Evolutionary conservation across 2,329 filamentous ascomycete genomes (phyloP), one percentile per base, ranked within the genome.

Genomic region (Aureobasidium namibiae): DNA sequence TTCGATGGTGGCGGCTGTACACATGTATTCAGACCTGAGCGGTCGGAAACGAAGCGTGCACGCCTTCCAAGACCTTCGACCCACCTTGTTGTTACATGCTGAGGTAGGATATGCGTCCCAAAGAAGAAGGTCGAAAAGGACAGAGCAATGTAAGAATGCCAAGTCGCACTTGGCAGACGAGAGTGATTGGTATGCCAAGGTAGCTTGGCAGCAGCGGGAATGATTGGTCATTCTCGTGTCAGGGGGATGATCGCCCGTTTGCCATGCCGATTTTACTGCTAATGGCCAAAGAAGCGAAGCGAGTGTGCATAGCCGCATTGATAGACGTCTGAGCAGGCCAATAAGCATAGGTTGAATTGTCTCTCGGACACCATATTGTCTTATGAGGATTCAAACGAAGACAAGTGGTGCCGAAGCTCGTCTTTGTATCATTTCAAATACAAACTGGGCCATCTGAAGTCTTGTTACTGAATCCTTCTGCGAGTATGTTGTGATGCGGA

Each of bases 1-100:
- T 57, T 39, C 42, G 31, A 48, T 48, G 54, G 54, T 39, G 41
- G 31, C 54, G 52, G 24, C 23, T 57, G 41, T 57, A 48, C 41
- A 38, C 42, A 48, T 38, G 54, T 57, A 57, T 14, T 24, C 21
- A 7, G 18, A 18, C 21, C 29, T 33, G 42, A 48, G 41, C 31
- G 23, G 33, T n/a, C 42, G 24, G 6, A 57, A 31, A 16, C 8
- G 33, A 56, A 18, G 11, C 14, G 24, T 14, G n/a, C 16, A 39
- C 33, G 34, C 21, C 21, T 31, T 24, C 38, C 41, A 41, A 57
- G 42, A 42, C 31, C n/a, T 36, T 56, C 14, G 23, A 23, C 29
- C 29, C 38, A 36, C 52, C 52, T 8, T 36, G 21, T 39, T 23
- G 54, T 57, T 46, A 48, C 54, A 57, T 29, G 33, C 26, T 48